Percentiles rank a stretch among this genome's conserved stretches.
Conservation (phyloP, 2,329 filamentous ascomycete species). For the Fusarium mexicanum region DNA sequence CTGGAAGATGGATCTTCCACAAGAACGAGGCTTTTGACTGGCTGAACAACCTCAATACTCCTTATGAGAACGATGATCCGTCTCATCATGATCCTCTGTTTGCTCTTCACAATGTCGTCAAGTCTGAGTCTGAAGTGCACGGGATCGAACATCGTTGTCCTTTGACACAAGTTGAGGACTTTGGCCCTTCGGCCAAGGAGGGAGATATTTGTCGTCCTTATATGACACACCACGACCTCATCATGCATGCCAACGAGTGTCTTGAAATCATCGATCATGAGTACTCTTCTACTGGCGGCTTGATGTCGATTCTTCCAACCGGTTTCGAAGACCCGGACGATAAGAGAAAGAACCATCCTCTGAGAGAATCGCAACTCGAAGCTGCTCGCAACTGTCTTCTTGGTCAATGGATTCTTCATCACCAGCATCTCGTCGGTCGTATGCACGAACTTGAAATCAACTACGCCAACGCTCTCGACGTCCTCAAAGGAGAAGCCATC, state of each 20-base stretch:
- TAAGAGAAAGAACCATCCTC: slow-evolving; percentile 37
- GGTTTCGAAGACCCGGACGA: slow-evolving; percentile 40
- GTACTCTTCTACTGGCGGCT: slow-evolving; percentile 63
- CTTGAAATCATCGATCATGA: slow-evolving; percentile 70
- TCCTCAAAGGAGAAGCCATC: slow-evolving; percentile 59
- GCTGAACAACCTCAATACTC: slow-evolving; percentile 59
- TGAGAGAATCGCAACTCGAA: slow-evolving; percentile 47
- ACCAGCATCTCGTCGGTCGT: slow-evolving; percentile 62
- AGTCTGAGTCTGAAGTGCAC: slow-evolving; percentile 52
- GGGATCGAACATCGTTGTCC: slow-evolving; percentile 60
- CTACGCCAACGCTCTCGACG: slow-evolving; percentile 61
- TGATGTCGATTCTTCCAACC: slow-evolving; percentile 64
- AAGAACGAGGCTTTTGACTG: slow-evolving; percentile 65
- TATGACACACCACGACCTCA: slow-evolving; percentile 58
- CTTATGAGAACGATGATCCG: slow-evolving; percentile 60
- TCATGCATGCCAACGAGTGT: slow-evolving; percentile 67
- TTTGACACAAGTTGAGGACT: slow-evolving; percentile 45
- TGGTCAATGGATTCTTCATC: slow-evolving; percentile 66
- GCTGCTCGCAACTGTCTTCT: slow-evolving; percentile 62
- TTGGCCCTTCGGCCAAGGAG: slow-evolving; percentile 25
- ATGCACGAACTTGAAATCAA: slow-evolving; percentile 66
- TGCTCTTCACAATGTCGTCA: slow-evolving; percentile 58
- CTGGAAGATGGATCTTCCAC: slow-evolving; percentile 50
- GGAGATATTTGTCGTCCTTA: slow-evolving; percentile 49
- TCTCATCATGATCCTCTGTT: slow-evolving; percentile 59